Conservation (phyloP, 108 stramenopile genomes). For the Mayamaea pseudoterrestris region DNA sequence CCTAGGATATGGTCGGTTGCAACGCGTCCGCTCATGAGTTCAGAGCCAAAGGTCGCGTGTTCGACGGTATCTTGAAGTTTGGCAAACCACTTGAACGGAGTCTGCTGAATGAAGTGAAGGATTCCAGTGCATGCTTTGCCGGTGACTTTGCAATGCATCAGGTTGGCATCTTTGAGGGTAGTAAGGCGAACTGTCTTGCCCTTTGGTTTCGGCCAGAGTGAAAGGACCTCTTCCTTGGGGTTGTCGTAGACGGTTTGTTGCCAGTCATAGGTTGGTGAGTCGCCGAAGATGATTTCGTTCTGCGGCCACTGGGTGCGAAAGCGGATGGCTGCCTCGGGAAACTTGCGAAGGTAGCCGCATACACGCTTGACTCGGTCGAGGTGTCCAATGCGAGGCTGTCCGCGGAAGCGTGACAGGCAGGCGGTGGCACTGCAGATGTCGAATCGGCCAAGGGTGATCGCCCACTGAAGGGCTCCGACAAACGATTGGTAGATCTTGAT, state of each 20-base stretch:
- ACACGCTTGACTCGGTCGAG: slow-evolving; percentile 13
- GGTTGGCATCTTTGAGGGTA: slow-evolving; percentile 7
- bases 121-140: slow-evolving; percentile 17
- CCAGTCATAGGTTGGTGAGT: slow-evolving; percentile 3
- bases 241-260: not conserved
- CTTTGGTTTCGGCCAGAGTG: too few species aligned
- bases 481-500: slow-evolving; percentile 6
- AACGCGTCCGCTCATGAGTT: slow-evolving; percentile 4
- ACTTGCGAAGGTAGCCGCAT: slow-evolving; percentile 16
- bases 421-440: slow-evolving; percentile 14
- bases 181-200: too few species aligned
- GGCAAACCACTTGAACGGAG: slow-evolving; percentile 18
- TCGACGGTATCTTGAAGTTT: slow-evolving; percentile 26
- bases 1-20: slow-evolving; percentile 19
- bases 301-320: not conserved
- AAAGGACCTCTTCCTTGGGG: slow-evolving; percentile 2
- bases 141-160: slow-evolving; percentile 1
- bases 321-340: not conserved
- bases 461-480: slow-evolving; percentile 22
- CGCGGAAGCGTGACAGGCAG: slow-evolving; percentile 9
- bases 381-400: slow-evolving; percentile 5
- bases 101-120: slow-evolving; percentile 14
- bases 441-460: slow-evolving; percentile 16
- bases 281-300: too few species aligned
- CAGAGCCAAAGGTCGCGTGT: slow-evolving; percentile 25